These are phyloP conservation scores for Allium fistulosum DNA, from an alignment of 106 monocot species.

Conservation along the genomic window DNA sequence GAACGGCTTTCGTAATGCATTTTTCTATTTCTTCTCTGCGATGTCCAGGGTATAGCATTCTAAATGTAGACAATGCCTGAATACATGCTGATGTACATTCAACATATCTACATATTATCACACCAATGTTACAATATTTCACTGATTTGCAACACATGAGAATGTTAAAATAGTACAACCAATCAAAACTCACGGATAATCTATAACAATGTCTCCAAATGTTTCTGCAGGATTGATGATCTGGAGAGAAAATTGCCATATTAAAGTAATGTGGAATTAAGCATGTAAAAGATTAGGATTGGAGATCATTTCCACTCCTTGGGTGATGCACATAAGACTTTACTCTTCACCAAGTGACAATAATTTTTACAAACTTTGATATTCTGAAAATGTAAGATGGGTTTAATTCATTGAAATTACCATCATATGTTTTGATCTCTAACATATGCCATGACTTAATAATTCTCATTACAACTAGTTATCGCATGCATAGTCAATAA, in stretches of 20 bases:
- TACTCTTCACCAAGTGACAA: neutral
- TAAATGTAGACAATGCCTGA: conserved; percentile 67
- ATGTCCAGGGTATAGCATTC: conserved; percentile 74
- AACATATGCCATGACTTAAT: too few species aligned
- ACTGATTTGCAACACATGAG: conserved; percentile 5
- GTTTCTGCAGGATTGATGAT: conserved; percentile 88
- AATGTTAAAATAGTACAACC: neutral
- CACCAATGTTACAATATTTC: neutral
- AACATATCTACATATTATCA: conserved; percentile 51
- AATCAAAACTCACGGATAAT: conserved; percentile 66
- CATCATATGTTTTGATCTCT: too few species aligned
- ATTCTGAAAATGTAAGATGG: neutral
- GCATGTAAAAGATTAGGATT: neutral
- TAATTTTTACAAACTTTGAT: neutral
- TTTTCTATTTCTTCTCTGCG: conserved; percentile 67
- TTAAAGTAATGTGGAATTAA: neutral
- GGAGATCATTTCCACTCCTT: neutral
- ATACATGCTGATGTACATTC: conserved; percentile 90
- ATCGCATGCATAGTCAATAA: too few species aligned
- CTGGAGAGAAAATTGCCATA: conserved; percentile 24
- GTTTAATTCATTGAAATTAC: neutral
- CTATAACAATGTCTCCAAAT: conserved; percentile 92
- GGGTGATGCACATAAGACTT: neutral
- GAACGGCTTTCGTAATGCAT: conserved; percentile 55
- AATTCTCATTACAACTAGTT: too few species aligned